Evolutionary conservation across 345 rosid species (phyloP).

Genomic region (Psidium guajava): DNA sequence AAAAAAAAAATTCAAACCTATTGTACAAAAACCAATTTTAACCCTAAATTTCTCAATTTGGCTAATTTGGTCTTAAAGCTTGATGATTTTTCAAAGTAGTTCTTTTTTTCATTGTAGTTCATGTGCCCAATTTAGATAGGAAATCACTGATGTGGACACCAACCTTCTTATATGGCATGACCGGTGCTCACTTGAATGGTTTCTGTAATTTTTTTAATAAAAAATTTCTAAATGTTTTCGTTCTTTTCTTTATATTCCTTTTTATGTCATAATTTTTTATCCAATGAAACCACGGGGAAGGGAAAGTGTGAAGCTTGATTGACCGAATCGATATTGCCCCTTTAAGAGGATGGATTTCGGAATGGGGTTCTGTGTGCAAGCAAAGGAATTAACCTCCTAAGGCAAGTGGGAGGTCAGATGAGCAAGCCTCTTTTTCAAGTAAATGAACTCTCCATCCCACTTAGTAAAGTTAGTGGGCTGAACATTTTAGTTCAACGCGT

Average conservation of each 20-base stretch:
- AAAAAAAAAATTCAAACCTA: not conserved
- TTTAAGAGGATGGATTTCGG: not conserved
- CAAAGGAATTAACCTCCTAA: not conserved
- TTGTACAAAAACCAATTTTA: rapidly evolving
- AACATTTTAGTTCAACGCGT: too few species aligned
- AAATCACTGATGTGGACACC: rapidly evolving
- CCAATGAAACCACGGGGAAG: not conserved
- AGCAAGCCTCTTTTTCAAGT: too few species aligned
- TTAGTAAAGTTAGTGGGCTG: too few species aligned
- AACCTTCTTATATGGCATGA: rapidly evolving
- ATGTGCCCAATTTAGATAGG: rapidly evolving
- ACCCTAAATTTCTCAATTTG: not conserved
- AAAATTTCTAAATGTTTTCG: not conserved
- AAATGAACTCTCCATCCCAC: too few species aligned
- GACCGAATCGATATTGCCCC: not conserved
- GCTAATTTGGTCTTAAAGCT: not conserved
- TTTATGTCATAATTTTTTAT: not conserved
- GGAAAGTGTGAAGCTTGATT: not conserved
- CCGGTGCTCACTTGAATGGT: rapidly evolving
- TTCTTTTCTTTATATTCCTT: not conserved
- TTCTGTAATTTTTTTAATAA: not conserved
- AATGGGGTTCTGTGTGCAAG: not conserved
- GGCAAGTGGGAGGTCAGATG: too few species aligned
- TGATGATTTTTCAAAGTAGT: not conserved
- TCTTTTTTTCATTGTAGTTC: not conserved